Evolutionary conservation across 2,329 filamentous ascomycete species (phyloP).

Genomic region (Emydomyces testavorans): DNA sequence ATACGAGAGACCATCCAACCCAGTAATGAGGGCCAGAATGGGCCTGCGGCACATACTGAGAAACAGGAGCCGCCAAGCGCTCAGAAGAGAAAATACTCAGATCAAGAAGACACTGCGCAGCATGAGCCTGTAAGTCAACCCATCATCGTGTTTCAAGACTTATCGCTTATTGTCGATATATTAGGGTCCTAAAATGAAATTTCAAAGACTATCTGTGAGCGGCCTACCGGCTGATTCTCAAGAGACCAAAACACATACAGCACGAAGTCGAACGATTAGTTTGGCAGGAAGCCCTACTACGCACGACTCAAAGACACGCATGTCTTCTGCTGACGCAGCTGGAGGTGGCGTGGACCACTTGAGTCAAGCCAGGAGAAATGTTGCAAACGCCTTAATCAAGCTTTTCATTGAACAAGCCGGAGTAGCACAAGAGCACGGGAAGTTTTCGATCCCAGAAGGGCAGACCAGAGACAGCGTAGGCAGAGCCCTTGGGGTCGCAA

Average conservation of each 20-base stretch:
- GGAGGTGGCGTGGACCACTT: constrained; percentile 42
- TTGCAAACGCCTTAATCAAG: constrained; percentile 60
- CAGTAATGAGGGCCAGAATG: constrained; percentile 24
- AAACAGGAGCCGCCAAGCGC: constrained; percentile 20
- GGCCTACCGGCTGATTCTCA: constrained; percentile 15
- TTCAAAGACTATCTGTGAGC: constrained; percentile 29
- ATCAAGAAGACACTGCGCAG: constrained; percentile 25
- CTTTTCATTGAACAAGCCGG: constrained; percentile 55
- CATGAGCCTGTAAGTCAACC: constrained; percentile 25
- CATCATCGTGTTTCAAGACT: background rate
- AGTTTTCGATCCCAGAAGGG: constrained; percentile 52
- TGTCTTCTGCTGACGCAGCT: constrained; percentile 25
- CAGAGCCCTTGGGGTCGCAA: constrained; percentile 60
- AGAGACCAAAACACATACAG: constrained; percentile 21
- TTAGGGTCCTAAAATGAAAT: constrained; percentile 34
- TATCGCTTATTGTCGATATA: background rate
- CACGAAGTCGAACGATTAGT: constrained; percentile 27
- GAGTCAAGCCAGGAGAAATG: constrained; percentile 52
- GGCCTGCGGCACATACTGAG: constrained; percentile 18
- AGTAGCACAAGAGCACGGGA: constrained; percentile 54
- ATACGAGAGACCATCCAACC: constrained; percentile 22
- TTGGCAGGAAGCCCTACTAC: constrained; percentile 21
- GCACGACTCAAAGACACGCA: constrained; percentile 24
- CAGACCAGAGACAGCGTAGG: constrained; percentile 53
- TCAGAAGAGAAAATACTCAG: constrained; percentile 38